Percentiles rank a stretch among this genome's conserved stretches.
phyloP scores from a whole-genome alignment of 306 rosid genomes.

The Prunus padus region DNA sequence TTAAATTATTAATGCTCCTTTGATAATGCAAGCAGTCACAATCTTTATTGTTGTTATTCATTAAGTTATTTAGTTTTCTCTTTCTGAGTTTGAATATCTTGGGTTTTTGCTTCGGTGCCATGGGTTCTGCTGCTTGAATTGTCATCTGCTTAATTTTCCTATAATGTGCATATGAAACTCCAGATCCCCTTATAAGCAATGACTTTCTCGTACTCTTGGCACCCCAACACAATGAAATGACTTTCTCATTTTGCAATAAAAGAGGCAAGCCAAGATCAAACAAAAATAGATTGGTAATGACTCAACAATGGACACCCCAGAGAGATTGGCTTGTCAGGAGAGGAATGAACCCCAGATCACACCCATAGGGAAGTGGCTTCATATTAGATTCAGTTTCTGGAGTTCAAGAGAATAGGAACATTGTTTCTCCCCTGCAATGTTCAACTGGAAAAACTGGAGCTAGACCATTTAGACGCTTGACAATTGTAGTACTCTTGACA shows the following conservation, averaged over 20 bases:
- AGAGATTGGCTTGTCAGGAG: constrained; percentile 2
- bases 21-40: not conserved
- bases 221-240: not conserved
- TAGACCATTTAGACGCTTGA: not conserved
- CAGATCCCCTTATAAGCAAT: not conserved
- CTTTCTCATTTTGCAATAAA: not conserved
- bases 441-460: not conserved
- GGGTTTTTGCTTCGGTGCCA: not conserved
- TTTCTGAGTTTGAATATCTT: not conserved
- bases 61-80: not conserved
- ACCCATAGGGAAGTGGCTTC: not conserved
- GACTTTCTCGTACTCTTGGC: not conserved
- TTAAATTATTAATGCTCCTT: too few relatives aligned
- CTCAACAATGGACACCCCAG: not conserved
- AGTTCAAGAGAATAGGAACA: not conserved
- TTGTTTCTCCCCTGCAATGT: not conserved
- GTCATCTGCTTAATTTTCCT: not conserved
- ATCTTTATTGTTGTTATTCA: not conserved
- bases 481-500: not conserved
- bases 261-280: constrained; percentile 1
- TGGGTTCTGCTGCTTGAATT: not conserved
- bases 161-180: not conserved
- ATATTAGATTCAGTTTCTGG: not conserved
- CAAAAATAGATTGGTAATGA: not conserved
- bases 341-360: constrained; percentile 5